A percentile compares a stretch with the other conserved stretches of the same genome.
These are phyloP conservation scores for Prunus mongolica DNA, from an alignment of 306 rosid species.

Conservation along the genomic window DNA sequence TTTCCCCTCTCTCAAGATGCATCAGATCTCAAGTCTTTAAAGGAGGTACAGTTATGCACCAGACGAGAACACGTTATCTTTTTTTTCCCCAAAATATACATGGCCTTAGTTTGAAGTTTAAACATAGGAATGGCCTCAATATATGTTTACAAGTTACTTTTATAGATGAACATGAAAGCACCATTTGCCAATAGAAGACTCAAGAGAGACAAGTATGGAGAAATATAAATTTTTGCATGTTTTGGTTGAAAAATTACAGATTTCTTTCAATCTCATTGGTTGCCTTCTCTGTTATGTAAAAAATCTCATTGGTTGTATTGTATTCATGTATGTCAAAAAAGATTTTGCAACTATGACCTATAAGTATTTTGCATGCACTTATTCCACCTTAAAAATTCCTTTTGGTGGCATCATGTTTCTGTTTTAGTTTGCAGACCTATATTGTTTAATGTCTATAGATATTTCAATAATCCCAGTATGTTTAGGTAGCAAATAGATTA, in stretches of 20 bases:
- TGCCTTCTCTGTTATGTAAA: background rate
- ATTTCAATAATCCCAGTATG: background rate
- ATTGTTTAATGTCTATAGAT: background rate
- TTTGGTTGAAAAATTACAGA: background rate
- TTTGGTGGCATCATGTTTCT: background rate
- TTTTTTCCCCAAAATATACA: background rate
- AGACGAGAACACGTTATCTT: background rate
- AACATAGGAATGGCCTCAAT: background rate
- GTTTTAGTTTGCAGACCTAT: background rate
- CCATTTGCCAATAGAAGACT: background rate
- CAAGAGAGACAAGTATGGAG: background rate
- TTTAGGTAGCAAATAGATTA: conserved; percentile 12
- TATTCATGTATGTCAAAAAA: background rate
- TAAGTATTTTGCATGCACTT: background rate
- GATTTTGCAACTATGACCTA: background rate
- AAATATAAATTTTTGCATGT: background rate
- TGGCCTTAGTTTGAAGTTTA: background rate
- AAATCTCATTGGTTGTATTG: background rate
- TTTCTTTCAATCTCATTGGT: background rate
- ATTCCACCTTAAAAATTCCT: background rate
- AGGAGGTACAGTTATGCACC: conserved; percentile 50
- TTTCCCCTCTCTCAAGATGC: conserved; percentile 69
- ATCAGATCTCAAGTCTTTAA: conserved; percentile 46
- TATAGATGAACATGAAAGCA: background rate
- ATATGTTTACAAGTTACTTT: background rate